A percentile compares a stretch with the other conserved stretches of the same genome.
Conservation (phyloP, 805 yeast genomes). For the Candida silvatica region DNA sequence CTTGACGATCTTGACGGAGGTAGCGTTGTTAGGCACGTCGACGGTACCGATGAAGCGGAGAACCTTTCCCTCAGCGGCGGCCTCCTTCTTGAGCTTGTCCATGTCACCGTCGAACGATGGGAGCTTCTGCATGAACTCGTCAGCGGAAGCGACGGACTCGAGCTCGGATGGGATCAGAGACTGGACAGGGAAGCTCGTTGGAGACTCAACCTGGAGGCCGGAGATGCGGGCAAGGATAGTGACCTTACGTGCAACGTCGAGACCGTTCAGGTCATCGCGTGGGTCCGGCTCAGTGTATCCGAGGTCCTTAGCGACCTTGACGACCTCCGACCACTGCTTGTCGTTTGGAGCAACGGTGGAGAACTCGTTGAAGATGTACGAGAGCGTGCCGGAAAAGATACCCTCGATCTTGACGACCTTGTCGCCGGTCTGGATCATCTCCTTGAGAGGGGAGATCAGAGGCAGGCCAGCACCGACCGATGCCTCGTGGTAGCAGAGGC, state of each 20-base stretch:
- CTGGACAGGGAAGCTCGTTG: constrained; percentile 89
- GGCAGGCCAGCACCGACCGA: constrained; percentile 99
- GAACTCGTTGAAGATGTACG: constrained; percentile 91
- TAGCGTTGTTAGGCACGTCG: constrained; percentile 61
- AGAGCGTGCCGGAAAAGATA: constrained; percentile 90
- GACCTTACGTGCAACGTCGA: constrained; percentile 97
- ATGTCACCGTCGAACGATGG: constrained; percentile 80
- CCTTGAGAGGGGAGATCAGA: constrained; percentile 79
- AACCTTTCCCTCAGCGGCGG: constrained; percentile 77
- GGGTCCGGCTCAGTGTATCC: constrained; percentile 99
- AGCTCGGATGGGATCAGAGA: constrained; percentile 85
- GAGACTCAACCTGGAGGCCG: constrained; percentile 77
- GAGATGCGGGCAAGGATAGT: constrained; percentile 92
- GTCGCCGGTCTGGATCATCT: constrained; percentile 88
- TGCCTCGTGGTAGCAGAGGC: constrained; percentile 93
- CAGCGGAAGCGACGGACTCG: constrained; percentile 63
- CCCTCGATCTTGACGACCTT: constrained; percentile 89
- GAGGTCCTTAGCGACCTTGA: constrained; percentile 74
- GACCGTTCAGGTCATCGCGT: constrained; percentile 95
- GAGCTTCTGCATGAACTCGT: constrained; percentile 70
- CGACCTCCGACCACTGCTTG: constrained; percentile 83
- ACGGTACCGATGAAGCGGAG: constrained; percentile 90
- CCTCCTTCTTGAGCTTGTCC: constrained; percentile 69
- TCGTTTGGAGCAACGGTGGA: constrained; percentile 57
- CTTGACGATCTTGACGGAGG: constrained; percentile 81